Conservation (phyloP, 164 flowering plant species). For the Aristolochia californica region DNA sequence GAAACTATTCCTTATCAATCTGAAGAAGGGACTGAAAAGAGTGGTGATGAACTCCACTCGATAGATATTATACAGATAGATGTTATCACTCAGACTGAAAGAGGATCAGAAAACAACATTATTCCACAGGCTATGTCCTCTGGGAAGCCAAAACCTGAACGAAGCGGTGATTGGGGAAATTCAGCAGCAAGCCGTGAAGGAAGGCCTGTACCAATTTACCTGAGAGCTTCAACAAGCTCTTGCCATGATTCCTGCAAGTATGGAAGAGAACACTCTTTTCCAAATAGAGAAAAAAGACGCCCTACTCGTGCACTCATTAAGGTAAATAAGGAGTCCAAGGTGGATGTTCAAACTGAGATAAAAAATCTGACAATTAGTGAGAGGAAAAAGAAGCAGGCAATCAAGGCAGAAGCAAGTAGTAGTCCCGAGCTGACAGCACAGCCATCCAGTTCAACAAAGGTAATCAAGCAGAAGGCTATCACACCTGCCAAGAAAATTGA, state of each 20-base stretch:
- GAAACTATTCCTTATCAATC: too few species aligned
- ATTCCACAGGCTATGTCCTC: conserved; percentile 6
- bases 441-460: conserved; percentile 1
- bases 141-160: conserved; percentile 8
- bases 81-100: too few species aligned
- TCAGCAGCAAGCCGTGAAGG: conserved; percentile 32
- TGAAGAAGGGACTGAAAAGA: too few species aligned
- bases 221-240: conserved; percentile 80
- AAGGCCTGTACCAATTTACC: conserved; percentile 44
- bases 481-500: conserved; percentile 12
- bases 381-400: conserved; percentile 10
- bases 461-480: conserved; percentile 1
- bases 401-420: conserved; percentile 10
- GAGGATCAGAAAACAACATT: too few species aligned
- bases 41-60: too few species aligned
- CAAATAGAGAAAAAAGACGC: conserved; percentile 23
- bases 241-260: conserved; percentile 91
- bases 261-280: conserved; percentile 43
- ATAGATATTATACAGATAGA: too few species aligned
- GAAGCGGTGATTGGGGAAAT: conserved; percentile 20
- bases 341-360: conserved; percentile 3
- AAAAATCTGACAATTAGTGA: conserved; percentile 11
- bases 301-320: conserved; percentile 19
- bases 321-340: conserved; percentile 1
- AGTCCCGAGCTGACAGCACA: conserved; percentile 4